Conservation (phyloP, 1,139 yeast genomes). For the Entelexis sorbosivorans region DNA sequence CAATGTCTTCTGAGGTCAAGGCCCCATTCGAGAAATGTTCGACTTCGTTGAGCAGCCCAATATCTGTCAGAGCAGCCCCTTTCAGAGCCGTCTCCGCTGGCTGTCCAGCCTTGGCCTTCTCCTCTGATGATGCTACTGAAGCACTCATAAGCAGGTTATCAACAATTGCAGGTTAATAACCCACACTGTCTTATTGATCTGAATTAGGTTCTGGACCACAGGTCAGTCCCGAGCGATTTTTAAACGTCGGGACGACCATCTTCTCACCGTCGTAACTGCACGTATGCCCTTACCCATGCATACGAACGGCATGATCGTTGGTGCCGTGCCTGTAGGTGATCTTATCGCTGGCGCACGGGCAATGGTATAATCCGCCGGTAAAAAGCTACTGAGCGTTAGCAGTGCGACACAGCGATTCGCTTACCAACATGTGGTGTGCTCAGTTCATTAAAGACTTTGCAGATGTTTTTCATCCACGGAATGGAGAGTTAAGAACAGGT, state of each 20-base stretch:
- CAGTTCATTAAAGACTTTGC: no score
- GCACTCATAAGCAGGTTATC: not conserved
- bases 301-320: not conserved
- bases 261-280: not conserved
- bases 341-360: no score
- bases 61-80: not conserved
- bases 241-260: not conserved
- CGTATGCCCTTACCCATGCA: not conserved
- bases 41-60: constrained; percentile 7
- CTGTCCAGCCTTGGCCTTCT: not conserved
- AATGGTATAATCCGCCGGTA: no score
- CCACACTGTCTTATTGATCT: no score
- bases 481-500: no score
- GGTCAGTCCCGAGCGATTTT: no score
- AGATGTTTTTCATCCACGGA: no score
- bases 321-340: not conserved
- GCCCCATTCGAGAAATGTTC: constrained; percentile 15
- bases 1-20: constrained; percentile 19
- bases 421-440: no score
- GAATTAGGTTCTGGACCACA: no score
- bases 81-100: not conserved
- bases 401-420: no score
- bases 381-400: no score
- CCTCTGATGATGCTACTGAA: not conserved
- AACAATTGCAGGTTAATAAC: no score